A percentile compares a stretch with the other conserved stretches of the same genome.
phyloP scores from a whole-genome alignment of 371 early-diverging fungal species.

The Batrachochytrium dendrobatidis region DNA sequence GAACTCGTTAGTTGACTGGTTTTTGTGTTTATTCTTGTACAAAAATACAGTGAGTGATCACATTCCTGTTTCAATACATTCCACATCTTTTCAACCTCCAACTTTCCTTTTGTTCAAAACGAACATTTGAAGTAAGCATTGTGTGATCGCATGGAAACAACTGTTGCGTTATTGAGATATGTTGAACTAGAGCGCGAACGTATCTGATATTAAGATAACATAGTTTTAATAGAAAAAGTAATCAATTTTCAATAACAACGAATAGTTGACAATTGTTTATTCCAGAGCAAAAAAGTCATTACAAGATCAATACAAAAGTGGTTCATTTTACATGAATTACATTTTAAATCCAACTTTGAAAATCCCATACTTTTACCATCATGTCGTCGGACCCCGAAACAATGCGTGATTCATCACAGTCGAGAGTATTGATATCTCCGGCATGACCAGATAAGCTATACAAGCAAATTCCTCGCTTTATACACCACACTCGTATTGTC shows the following conservation, averaged over 20 bases:
- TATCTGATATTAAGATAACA: background rate
- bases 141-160: too few relatives aligned
- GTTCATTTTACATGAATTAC: background rate
- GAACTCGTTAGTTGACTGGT: too few relatives aligned
- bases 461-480: background rate
- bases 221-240: too few relatives aligned
- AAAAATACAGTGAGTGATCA: too few relatives aligned
- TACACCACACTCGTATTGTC: background rate
- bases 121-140: too few relatives aligned
- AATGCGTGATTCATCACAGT: conserved; percentile 1
- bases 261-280: background rate
- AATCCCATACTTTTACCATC: conserved; percentile 2
- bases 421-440: conserved; percentile 6
- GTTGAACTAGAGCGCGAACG: background rate
- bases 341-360: background rate
- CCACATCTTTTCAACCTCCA: too few relatives aligned
- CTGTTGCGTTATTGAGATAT: too few relatives aligned
- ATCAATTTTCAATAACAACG: background rate
- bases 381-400: conserved; percentile 3
- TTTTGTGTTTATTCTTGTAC: too few relatives aligned
- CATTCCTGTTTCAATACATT: too few relatives aligned
- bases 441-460: background rate
- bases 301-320: background rate
- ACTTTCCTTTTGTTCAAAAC: too few relatives aligned
- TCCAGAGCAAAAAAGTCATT: background rate